Conservation (phyloP, 768 basidiomycete genomes). For the Clavulina sp. region DNA sequence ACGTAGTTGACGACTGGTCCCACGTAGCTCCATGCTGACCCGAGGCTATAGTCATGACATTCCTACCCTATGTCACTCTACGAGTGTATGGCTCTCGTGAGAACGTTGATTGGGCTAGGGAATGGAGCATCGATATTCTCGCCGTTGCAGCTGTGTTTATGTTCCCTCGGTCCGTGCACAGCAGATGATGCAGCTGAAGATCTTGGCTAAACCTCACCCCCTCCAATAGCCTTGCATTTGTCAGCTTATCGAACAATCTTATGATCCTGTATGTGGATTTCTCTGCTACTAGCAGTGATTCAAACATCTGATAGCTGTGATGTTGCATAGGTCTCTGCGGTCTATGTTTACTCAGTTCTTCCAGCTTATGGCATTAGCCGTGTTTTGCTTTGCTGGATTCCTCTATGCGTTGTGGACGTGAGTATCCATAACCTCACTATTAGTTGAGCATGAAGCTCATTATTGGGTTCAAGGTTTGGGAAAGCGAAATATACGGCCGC, state of each 20-base stretch:
- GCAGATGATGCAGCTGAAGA: too few relatives aligned
- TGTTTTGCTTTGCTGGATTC: constrained; percentile 85
- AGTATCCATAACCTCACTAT: constrained; percentile 21
- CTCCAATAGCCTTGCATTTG: constrained; percentile 62
- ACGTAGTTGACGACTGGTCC: constrained; percentile 10
- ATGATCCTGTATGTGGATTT: constrained; percentile 23
- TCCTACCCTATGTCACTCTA: constrained; percentile 54
- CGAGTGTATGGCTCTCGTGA: constrained; percentile 64
- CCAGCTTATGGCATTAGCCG: constrained; percentile 67
- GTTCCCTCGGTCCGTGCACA: constrained; percentile 62
- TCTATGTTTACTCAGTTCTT: constrained; percentile 89
- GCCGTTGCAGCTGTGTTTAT: constrained; percentile 80
- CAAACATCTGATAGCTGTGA: constrained; percentile 31
- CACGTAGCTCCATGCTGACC: too few relatives aligned
- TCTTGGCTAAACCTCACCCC: constrained; percentile 1
- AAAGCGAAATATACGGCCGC: constrained; percentile 11
- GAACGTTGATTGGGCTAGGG: constrained; percentile 42
- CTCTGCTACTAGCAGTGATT: constrained; percentile 24
- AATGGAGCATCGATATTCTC: constrained; percentile 62
- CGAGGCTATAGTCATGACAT: constrained; percentile 60
- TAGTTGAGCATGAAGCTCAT: neutral
- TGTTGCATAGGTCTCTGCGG: constrained; percentile 57
- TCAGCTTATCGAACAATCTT: constrained; percentile 50
- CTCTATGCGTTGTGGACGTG: constrained; percentile 87
- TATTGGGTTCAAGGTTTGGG: neutral